These are phyloP conservation scores for Albifimbria verrucaria DNA, from an alignment of 2,329 filamentous ascomycete species.

Conservation along the genomic window DNA sequence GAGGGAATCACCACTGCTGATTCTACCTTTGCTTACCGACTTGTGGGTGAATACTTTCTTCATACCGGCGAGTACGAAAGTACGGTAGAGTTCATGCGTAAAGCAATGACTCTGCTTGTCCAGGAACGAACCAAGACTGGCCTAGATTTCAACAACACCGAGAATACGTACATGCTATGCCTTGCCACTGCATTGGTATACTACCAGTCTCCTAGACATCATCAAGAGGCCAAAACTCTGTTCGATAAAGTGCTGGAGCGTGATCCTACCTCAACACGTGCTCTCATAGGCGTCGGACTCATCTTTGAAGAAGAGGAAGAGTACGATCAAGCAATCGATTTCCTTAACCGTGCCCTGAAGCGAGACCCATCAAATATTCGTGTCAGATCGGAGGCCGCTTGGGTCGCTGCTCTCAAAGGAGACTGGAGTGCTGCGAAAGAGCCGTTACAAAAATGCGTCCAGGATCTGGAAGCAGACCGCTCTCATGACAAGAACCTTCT, in stretches of 20 bases:
- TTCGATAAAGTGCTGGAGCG: constrained; percentile 79
- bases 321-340: constrained; percentile 76
- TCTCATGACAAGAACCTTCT: constrained; percentile 64
- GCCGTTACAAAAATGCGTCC: constrained; percentile 69
- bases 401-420: constrained; percentile 83
- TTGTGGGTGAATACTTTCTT: constrained; percentile 81
- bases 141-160: constrained; percentile 63
- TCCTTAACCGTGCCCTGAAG: constrained; percentile 71
- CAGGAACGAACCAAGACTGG: constrained; percentile 65
- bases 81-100: constrained; percentile 74
- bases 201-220: constrained; percentile 85
- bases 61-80: constrained; percentile 81
- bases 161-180: constrained; percentile 71
- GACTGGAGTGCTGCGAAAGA: constrained; percentile 65
- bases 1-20: constrained; percentile 64
- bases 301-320: constrained; percentile 94
- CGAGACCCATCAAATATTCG: constrained; percentile 72
- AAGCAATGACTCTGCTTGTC: constrained; percentile 60
- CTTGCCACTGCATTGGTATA: constrained; percentile 87
- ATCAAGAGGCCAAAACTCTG: constrained; percentile 80
- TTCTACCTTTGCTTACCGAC: constrained; percentile 77
- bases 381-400: constrained; percentile 82
- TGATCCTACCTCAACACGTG: constrained; percentile 72
- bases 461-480: constrained; percentile 59
- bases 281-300: constrained; percentile 84